These are phyloP conservation scores for Neospermospora avenae DNA, from an alignment of 2,329 filamentous ascomycete species.

Conservation along the genomic window DNA sequence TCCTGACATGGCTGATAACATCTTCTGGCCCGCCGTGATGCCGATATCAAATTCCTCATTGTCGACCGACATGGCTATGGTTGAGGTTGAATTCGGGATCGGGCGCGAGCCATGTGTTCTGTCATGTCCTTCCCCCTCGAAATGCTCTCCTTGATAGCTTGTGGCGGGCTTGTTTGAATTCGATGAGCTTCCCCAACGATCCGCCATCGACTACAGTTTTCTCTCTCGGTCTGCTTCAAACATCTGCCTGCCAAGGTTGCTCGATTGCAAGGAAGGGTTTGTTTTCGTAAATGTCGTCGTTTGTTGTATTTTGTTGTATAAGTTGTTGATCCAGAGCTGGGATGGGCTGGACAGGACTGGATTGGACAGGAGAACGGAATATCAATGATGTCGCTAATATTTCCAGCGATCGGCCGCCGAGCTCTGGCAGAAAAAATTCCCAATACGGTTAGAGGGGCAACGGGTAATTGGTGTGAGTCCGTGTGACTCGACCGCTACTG, in stretches of 20 bases:
- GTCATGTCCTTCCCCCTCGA: constrained; percentile 28
- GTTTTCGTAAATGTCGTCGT: background rate
- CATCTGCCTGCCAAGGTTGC: too few relatives aligned
- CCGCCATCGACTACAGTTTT: constrained; percentile 21
- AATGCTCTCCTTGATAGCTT: constrained; percentile 17
- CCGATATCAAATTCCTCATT: constrained; percentile 49
- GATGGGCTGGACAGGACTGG: too few relatives aligned
- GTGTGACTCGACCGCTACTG: constrained; percentile 6
- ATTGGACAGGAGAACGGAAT: too few relatives aligned
- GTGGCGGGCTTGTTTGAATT: constrained; percentile 24
- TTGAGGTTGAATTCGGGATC: constrained; percentile 28
- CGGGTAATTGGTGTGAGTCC: constrained; percentile 6
- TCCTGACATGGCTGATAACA: constrained; percentile 89
- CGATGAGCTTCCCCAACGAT: constrained; percentile 24
- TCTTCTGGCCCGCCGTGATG: constrained; percentile 83
- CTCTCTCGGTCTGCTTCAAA: background rate
- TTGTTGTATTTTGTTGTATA: too few relatives aligned
- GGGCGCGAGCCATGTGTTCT: constrained; percentile 30
- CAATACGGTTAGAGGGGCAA: background rate
- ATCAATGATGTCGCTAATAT: constrained; percentile 20
- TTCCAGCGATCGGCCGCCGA: constrained; percentile 10
- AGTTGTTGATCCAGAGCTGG: too few relatives aligned
- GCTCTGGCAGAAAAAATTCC: constrained; percentile 10
- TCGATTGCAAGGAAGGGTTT: too few relatives aligned
- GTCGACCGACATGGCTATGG: constrained; percentile 31